Evolutionary conservation across 2,329 filamentous ascomycete species (phyloP), one percentile per base, ranked within the genome.

Genomic region (Clonostachys rhizophaga): DNA sequence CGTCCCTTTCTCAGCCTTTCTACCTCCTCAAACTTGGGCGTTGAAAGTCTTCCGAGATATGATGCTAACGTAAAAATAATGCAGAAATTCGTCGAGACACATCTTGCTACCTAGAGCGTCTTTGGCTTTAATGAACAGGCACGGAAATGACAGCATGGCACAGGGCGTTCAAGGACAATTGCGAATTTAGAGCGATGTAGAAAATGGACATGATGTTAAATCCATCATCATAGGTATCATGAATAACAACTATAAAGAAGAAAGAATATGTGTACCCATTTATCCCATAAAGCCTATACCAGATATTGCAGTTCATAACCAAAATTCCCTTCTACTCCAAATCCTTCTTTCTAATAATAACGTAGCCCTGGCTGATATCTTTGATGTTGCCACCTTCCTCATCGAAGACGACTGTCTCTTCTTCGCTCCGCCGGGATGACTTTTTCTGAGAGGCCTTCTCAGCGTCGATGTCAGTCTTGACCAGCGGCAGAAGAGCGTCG

Each of bases 71-170:
- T 35, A 10, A 17, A 37, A 34, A 43, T 42, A 45, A 6, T 43
- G 2, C 47, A 79, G 76, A 75, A 79, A 34, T 83, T 83, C 55
- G 79, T 83, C 40, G 73, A 75, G 18, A 69, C 68, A 12, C 72
- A 81, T 60, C 59, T 83, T 47, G 69, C 73, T 36, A 69, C 34
- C 11, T 49, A 46, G 41, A 33, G n/a, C n/a, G 34, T 33, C 43
- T 17, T 20, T 34, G 36, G 14, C 14, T 39, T n/a, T 39, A 18
- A 39, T 8, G 36, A 39, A 39, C 36, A 18, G 17, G 36, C 36
- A 39, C 36, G 36, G 14, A 39, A 39, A 39, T 39, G 36, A 39
- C 10, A 36, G 43, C 20, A 34, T 43, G 24, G 17, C 11, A 33
- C n/a, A 12, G 34, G n/a, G 36, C 35, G 37, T 42, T 14, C n/a